Conservation (phyloP, 192 early-diverging fungal species). For the Glomus cerebriforme region DNA sequence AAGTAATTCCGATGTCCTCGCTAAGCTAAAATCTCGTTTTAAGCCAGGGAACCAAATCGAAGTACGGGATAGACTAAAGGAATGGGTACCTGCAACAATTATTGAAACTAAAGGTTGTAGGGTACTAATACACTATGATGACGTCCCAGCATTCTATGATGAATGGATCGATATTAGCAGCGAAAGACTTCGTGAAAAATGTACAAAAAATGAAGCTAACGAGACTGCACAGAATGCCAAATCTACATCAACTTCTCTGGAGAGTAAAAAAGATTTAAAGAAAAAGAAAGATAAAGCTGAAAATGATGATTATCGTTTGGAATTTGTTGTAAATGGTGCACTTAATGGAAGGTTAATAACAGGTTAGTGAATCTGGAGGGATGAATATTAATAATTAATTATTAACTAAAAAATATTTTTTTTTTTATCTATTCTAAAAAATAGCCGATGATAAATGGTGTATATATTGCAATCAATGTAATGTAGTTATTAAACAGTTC, state of each 20-base stretch:
- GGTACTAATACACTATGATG: conserved; percentile 61
- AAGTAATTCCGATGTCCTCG: neutral
- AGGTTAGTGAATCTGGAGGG: neutral
- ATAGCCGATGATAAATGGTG: conserved; percentile 50
- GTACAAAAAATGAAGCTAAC: conserved; percentile 33
- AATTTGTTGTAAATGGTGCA: conserved; percentile 12
- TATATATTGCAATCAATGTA: conserved; percentile 79
- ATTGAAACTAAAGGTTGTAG: conserved; percentile 60
- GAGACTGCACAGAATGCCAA: neutral
- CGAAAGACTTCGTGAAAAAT: conserved; percentile 46
- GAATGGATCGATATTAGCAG: conserved; percentile 76
- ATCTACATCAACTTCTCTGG: neutral
- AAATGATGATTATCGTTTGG: neutral
- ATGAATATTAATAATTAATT: neutral
- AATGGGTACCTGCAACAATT: conserved; percentile 60
- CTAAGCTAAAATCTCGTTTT: conserved; percentile 34
- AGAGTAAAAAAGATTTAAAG: neutral
- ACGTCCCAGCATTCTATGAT: conserved; percentile 53
- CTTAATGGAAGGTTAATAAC: neutral
- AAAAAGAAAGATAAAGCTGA: neutral
- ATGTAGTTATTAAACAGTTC: conserved; percentile 76
- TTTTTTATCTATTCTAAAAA: neutral
- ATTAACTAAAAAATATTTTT: neutral
- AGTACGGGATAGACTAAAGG: conserved; percentile 60
- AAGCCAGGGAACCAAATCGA: conserved; percentile 47